phyloP scores from a whole-genome alignment of 495 filamentous ascomycete species.

The Hyaloscypha finlandica region DNA sequence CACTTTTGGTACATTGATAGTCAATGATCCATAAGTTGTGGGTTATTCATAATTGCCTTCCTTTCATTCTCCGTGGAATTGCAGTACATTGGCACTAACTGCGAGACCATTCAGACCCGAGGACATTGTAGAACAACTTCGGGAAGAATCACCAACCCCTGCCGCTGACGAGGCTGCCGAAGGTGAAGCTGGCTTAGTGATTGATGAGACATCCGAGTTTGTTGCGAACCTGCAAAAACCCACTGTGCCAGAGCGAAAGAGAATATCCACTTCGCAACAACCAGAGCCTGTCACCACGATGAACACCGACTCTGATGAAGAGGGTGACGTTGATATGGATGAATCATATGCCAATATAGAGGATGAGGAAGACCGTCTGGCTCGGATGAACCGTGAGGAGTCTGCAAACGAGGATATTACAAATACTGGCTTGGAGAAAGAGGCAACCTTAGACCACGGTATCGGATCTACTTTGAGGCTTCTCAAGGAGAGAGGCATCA shows the following conservation, averaged over 20 bases:
- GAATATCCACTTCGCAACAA: slow-evolving; percentile 41
- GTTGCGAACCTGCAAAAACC: slow-evolving; percentile 78
- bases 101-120: slow-evolving; percentile 53
- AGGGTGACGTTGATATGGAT: slow-evolving; percentile 68
- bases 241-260: slow-evolving; percentile 61
- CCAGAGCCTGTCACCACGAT: slow-evolving; percentile 46
- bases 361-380: slow-evolving; percentile 53
- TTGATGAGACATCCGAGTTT: slow-evolving; percentile 95
- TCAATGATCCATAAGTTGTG: too few relatives aligned
- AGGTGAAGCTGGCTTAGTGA: slow-evolving; percentile 72
- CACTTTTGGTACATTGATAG: too few relatives aligned
- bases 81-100: not conserved
- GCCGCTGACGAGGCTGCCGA: slow-evolving; percentile 46
- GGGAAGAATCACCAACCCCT: slow-evolving; percentile 65
- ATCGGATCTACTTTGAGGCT: slow-evolving; percentile 80
- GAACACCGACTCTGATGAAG: slow-evolving; percentile 49
- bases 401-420: slow-evolving; percentile 56
- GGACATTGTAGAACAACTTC: slow-evolving; percentile 80
- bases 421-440: slow-evolving; percentile 80
- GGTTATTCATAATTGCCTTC: not conserved
- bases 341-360: slow-evolving; percentile 58
- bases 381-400: slow-evolving; percentile 52
- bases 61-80: not conserved
- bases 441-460: slow-evolving; percentile 73
- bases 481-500: slow-evolving; percentile 78